phyloP scores from a whole-genome alignment of 768 basidiomycete genomes.

The Lactarius psammicola region DNA sequence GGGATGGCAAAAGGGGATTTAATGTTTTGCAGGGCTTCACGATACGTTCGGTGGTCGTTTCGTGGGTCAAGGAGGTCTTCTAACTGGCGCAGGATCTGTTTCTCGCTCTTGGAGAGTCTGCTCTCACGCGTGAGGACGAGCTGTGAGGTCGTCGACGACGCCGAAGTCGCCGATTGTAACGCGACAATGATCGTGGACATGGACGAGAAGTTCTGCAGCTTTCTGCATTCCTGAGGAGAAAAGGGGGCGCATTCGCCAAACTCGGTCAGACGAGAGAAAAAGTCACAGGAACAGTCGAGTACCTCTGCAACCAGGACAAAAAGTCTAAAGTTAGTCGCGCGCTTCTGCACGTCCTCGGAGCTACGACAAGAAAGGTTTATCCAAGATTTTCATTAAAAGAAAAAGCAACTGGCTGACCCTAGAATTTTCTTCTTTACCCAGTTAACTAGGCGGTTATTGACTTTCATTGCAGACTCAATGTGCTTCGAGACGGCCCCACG shows the following conservation, averaged over 20 bases:
- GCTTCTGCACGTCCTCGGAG: constrained; percentile 38
- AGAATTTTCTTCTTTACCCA: constrained; percentile 29
- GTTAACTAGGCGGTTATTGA: constrained; percentile 40
- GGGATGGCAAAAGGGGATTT: constrained; percentile 36
- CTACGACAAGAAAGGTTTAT: constrained; percentile 41
- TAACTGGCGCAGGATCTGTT: constrained; percentile 34
- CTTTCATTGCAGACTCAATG: constrained; percentile 37
- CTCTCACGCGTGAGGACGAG: constrained; percentile 33
- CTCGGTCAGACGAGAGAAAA: not conserved
- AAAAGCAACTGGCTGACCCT: constrained; percentile 36
- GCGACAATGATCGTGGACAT: constrained; percentile 45
- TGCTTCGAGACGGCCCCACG: constrained; percentile 34
- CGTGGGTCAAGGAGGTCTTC: constrained; percentile 36
- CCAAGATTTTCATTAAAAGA: not conserved
- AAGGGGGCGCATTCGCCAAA: not conserved
- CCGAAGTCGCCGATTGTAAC: constrained; percentile 42
- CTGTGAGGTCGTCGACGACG: constrained; percentile 38
- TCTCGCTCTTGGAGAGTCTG: constrained; percentile 25
- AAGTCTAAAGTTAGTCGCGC: constrained; percentile 44
- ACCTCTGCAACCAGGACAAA: constrained; percentile 46
- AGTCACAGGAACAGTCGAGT: constrained; percentile 21
- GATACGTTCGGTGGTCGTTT: constrained; percentile 41
- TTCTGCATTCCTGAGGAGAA: constrained; percentile 42
- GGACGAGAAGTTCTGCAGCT: constrained; percentile 45
- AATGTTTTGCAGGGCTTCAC: constrained; percentile 36